These are phyloP conservation scores for Paramecium biaurelia DNA, from an alignment of 73 alveolate species.

Conservation along the genomic window DNA sequence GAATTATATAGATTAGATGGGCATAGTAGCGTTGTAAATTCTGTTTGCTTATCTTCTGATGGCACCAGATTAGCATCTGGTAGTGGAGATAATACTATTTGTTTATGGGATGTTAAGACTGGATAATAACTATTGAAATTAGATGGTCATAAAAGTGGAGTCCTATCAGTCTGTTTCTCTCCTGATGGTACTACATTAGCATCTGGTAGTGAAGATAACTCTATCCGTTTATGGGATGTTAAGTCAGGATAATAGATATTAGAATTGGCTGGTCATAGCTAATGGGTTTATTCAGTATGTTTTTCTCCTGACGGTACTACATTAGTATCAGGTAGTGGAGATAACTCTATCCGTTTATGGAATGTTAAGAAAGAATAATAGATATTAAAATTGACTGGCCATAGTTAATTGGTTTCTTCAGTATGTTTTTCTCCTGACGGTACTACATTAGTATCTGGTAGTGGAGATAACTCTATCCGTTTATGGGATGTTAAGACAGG, in stretches of 20 bases:
- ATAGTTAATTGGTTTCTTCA: too few species aligned
- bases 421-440: background rate
- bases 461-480: background rate
- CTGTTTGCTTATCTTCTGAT: too few species aligned
- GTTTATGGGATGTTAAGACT: too few species aligned
- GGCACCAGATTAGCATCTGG: too few species aligned
- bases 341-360: background rate
- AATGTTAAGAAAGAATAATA: too few species aligned
- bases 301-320: background rate
- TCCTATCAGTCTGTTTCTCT: background rate
- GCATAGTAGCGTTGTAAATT: too few species aligned
- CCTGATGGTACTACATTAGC: background rate
- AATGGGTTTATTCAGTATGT: background rate
- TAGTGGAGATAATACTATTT: too few species aligned
- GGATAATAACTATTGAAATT: too few species aligned
- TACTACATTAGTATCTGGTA: background rate
- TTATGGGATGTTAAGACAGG: background rate
- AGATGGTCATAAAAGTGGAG: too few species aligned
- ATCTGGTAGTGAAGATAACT: background rate
- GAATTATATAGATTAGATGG: too few species aligned
- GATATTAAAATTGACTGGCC: too few species aligned
- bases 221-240: background rate
- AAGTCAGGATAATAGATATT: background rate
- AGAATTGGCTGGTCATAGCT: too few species aligned
- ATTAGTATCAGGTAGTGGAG: background rate